Evolutionary conservation across 2,329 filamentous ascomycete species (phyloP).

Genomic region (Phialophora chinensis): DNA sequence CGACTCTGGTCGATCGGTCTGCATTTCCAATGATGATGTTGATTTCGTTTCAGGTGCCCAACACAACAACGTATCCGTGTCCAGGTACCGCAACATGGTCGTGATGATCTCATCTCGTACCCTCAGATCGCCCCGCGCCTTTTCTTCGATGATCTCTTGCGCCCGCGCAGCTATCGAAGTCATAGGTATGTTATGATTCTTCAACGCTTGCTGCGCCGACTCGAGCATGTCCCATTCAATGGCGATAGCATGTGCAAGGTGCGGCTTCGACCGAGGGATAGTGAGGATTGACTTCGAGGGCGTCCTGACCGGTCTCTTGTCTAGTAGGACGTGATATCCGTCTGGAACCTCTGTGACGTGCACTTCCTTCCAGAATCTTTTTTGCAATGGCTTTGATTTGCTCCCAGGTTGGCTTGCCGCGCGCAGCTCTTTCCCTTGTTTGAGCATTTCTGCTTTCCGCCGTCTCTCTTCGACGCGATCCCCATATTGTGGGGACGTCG

Average conservation of each 20-base stretch:
- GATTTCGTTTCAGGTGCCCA: constrained; percentile 72
- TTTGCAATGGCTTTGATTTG: constrained; percentile 58
- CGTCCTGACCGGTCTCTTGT: constrained; percentile 78
- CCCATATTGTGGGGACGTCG: constrained; percentile 55
- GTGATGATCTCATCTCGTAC: constrained; percentile 69
- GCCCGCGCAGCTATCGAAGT: constrained; percentile 85
- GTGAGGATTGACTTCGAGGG: constrained; percentile 74
- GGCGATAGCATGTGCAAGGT: constrained; percentile 83
- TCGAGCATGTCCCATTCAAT: constrained; percentile 90
- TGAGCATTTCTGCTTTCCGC: constrained; percentile 57
- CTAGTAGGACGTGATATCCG: constrained; percentile 72
- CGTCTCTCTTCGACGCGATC: constrained; percentile 56
- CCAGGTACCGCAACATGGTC: constrained; percentile 81
- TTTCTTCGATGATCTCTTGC: constrained; percentile 76
- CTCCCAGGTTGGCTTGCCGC: constrained; percentile 43
- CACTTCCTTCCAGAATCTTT: constrained; percentile 90
- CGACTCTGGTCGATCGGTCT: constrained; percentile 58
- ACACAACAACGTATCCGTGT: constrained; percentile 91
- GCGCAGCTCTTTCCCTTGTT: constrained; percentile 53
- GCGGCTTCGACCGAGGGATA: constrained; percentile 75
- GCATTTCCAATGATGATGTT: constrained; percentile 52
- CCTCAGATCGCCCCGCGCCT: constrained; percentile 56
- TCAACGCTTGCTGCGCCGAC: constrained; percentile 81
- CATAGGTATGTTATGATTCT: constrained; percentile 85
- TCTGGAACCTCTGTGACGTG: constrained; percentile 66